A percentile compares a stretch with the other conserved stretches of the same genome.
Evolutionary conservation across 179 eudicot genomes (phyloP).

Genomic region (Vitellaria paradoxa): DNA sequence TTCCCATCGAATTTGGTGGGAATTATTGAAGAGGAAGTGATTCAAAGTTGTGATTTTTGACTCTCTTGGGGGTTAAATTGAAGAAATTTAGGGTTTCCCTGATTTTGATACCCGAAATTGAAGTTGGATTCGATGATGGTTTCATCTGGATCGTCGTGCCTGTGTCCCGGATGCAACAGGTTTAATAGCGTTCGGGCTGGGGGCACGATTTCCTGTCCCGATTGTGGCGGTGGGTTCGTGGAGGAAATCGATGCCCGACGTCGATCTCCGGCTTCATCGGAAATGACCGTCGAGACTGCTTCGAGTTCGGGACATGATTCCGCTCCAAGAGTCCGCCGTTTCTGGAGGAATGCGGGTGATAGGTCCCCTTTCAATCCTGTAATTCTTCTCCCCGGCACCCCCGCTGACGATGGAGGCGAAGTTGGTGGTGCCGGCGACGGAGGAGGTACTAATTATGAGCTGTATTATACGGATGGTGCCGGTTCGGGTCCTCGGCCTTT

Average conservation of each 20-base stretch:
- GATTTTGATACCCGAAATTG: not conserved
- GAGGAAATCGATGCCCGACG: constrained; percentile 37
- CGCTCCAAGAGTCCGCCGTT: constrained; percentile 5
- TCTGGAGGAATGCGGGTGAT: constrained; percentile 25
- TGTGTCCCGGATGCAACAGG: constrained; percentile 26
- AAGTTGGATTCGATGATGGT: constrained; percentile 8
- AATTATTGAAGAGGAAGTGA: not conserved
- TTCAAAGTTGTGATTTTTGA: not conserved
- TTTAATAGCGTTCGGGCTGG: constrained; percentile 17
- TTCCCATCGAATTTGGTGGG: not conserved
- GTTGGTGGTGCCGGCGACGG: not conserved
- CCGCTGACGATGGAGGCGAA: not conserved
- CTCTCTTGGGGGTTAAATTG: not conserved
- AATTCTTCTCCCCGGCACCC: constrained; percentile 33
- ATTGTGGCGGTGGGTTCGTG: constrained; percentile 52
- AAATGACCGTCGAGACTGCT: constrained; percentile 13
- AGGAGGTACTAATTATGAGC: constrained; percentile 28
- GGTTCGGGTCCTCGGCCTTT: constrained; percentile 51
- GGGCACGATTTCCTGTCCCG: constrained; percentile 32
- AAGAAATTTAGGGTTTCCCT: constrained; percentile 1
- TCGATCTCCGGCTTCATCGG: constrained; percentile 12
- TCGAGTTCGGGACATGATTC: not conserved
- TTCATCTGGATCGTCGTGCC: constrained; percentile 16
- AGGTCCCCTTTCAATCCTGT: constrained; percentile 46
- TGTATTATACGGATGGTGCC: constrained; percentile 50